A percentile compares a stretch with the other conserved stretches of the same genome.
These are phyloP conservation scores for Stropharia rugosoannulata DNA, from an alignment of 768 basidiomycete genomes.

Conservation along the genomic window DNA sequence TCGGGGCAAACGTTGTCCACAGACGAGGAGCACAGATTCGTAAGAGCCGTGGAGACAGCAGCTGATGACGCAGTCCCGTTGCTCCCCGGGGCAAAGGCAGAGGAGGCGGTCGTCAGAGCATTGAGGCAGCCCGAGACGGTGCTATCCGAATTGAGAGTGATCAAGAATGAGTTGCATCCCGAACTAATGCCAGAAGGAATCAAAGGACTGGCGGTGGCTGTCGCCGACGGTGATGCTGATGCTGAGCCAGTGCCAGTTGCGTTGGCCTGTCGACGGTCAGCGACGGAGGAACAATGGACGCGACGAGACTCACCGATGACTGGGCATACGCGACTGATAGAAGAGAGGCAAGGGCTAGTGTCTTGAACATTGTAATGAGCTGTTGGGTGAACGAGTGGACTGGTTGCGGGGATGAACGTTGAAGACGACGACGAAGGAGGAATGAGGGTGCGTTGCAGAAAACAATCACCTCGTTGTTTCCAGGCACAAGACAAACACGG, in stretches of 20 bases:
- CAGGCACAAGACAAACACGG: conserved; percentile 25
- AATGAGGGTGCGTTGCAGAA: conserved; percentile 16
- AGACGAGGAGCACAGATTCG: conserved; percentile 49
- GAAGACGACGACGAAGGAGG: conserved; percentile 27
- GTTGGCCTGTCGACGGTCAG: background rate
- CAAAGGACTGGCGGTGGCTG: conserved; percentile 38
- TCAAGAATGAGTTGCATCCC: conserved; percentile 59
- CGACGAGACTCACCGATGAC: conserved; percentile 34
- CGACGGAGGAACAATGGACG: background rate
- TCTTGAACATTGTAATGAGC: conserved; percentile 44
- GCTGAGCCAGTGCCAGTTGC: conserved; percentile 19
- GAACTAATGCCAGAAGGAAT: conserved; percentile 69
- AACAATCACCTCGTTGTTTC: conserved; percentile 20
- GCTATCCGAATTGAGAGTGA: conserved; percentile 58
- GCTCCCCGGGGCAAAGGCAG: conserved; percentile 50
- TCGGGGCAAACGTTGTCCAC: conserved; percentile 53
- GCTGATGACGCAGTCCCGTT: conserved; percentile 39
- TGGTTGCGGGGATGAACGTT: conserved; percentile 35
- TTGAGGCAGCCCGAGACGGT: conserved; percentile 59
- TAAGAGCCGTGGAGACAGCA: conserved; percentile 52
- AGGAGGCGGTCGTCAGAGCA: conserved; percentile 58
- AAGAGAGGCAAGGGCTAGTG: conserved; percentile 50
- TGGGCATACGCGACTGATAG: conserved; percentile 53
- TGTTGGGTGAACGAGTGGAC: conserved; percentile 45
- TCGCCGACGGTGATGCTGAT: conserved; percentile 18